phyloP scores from a whole-genome alignment of 768 basidiomycete genomes.

The Leccinellum rugosiceps region DNA sequence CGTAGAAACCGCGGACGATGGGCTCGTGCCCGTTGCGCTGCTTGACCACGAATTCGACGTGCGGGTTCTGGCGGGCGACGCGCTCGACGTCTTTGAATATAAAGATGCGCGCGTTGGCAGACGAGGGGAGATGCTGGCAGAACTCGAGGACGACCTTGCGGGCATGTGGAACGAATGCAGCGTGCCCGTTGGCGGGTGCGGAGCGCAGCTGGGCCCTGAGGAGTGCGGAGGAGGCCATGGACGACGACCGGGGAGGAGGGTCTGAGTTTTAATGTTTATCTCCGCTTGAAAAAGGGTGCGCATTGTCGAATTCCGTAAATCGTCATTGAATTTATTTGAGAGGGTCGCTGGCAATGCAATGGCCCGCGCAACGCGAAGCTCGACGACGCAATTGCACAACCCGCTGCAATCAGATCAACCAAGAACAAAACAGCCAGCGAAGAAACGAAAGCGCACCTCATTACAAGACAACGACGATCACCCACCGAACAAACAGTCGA shows the following conservation, averaged over 20 bases:
- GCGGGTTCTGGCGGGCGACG: slow-evolving; percentile 71
- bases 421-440: slow-evolving; percentile 35
- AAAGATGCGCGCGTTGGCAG: slow-evolving; percentile 66
- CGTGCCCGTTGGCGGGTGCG: slow-evolving; percentile 69
- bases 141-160: slow-evolving; percentile 87
- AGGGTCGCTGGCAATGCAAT: slow-evolving; percentile 36
- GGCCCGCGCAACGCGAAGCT: slow-evolving; percentile 74
- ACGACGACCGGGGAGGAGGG: neutral
- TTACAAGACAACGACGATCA: slow-evolving; percentile 42
- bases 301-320: slow-evolving; percentile 14
- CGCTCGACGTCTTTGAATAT: slow-evolving; percentile 58
- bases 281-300: slow-evolving; percentile 15
- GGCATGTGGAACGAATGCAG: slow-evolving; percentile 70
- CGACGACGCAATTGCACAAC: slow-evolving; percentile 39
- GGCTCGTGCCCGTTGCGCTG: slow-evolving; percentile 75
- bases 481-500: slow-evolving; percentile 47
- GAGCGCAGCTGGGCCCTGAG: slow-evolving; percentile 51
- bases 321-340: slow-evolving; percentile 20
- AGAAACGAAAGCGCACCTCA: slow-evolving; percentile 69
- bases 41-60: slow-evolving; percentile 81
- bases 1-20: slow-evolving; percentile 79
- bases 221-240: slow-evolving; percentile 38
- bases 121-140: slow-evolving; percentile 81
- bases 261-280: slow-evolving; percentile 26
- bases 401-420: slow-evolving; percentile 31